phyloP scores from a whole-genome alignment of 768 basidiomycete species.

The Glaciozyma martinii region DNA sequence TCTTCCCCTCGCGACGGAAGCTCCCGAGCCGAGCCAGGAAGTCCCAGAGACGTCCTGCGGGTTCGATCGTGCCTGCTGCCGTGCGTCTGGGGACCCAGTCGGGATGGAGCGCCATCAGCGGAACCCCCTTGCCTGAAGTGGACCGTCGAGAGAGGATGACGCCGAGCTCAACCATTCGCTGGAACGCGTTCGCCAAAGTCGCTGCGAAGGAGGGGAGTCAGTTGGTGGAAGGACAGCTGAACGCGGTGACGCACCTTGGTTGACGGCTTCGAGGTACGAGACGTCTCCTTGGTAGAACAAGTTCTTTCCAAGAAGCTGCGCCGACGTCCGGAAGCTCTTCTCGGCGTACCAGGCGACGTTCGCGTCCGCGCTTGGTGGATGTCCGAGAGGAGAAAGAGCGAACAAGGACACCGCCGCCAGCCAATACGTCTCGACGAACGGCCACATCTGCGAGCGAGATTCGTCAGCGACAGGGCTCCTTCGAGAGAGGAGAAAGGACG shows the following conservation, averaged over 20 bases:
- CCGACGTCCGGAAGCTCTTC: slow-evolving; percentile 18
- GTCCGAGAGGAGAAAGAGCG: slow-evolving; percentile 11
- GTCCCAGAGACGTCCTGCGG: slow-evolving; percentile 23
- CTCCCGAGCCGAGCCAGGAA: slow-evolving; percentile 28
- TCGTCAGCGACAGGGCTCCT: background rate
- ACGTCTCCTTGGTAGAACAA: slow-evolving; percentile 31
- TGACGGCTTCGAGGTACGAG: slow-evolving; percentile 32
- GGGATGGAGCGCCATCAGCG: slow-evolving; percentile 31
- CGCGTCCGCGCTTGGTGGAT: background rate
- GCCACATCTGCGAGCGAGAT: slow-evolving; percentile 8
- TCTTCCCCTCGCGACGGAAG: slow-evolving; percentile 34
- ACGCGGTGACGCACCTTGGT: slow-evolving; percentile 12
- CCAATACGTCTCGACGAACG: slow-evolving; percentile 30
- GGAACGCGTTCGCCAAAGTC: slow-evolving; percentile 32
- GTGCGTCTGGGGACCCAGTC: slow-evolving; percentile 23
- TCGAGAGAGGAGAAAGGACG: background rate
- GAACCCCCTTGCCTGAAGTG: slow-evolving; percentile 18
- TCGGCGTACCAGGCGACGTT: slow-evolving; percentile 27
- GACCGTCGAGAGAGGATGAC: slow-evolving; percentile 24
- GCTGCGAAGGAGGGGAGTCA: background rate
- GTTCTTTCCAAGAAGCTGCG: slow-evolving; percentile 26
- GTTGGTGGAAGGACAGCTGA: background rate
- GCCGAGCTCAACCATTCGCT: slow-evolving; percentile 28
- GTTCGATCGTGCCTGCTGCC: slow-evolving; percentile 13
- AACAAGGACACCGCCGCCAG: slow-evolving; percentile 29